Conservation (phyloP, 2,329 filamentous ascomycete genomes). For the Biscogniauxia marginata region DNA sequence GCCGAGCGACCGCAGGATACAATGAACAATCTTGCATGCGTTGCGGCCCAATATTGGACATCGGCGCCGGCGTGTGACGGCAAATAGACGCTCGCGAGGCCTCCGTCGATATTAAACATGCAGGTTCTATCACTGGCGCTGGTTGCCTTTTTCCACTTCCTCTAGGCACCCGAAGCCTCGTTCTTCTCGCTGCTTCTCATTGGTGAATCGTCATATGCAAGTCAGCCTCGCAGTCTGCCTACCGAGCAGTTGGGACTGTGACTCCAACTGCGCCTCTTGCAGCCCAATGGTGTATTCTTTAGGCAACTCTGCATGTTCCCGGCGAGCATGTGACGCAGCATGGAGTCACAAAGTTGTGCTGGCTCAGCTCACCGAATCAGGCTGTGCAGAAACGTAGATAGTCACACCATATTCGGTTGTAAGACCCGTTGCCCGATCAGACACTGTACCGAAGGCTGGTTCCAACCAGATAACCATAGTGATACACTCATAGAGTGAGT, state of each 20-base stretch:
- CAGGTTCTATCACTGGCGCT: constrained; percentile 1
- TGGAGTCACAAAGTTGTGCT: neutral
- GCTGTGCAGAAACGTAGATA: neutral
- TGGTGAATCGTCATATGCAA: constrained; percentile 6
- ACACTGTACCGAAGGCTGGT: neutral
- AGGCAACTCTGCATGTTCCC: neutral
- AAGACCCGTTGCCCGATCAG: neutral
- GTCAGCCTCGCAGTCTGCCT: constrained; percentile 14
- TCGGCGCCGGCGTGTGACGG: neutral
- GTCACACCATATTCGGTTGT: neutral
- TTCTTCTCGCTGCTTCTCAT: constrained; percentile 11
- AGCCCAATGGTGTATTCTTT: constrained; percentile 5
- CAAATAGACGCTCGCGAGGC: neutral
- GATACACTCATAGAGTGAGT: no score
- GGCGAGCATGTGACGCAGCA: constrained; percentile 4
- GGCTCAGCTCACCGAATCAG: neutral
- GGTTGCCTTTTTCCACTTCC: constrained; percentile 13
- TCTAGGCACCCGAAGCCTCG: constrained; percentile 16
- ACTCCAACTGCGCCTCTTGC: constrained; percentile 16
- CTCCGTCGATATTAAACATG: constrained; percentile 7
- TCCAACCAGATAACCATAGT: neutral
- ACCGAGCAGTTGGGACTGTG: constrained; percentile 2
- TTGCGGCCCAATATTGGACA: constrained; percentile 3
- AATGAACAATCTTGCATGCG: neutral
- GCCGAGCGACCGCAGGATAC: neutral